phyloP scores from a whole-genome alignment of 352 stramenopile genomes.

The Phytophthora foliorum region DNA sequence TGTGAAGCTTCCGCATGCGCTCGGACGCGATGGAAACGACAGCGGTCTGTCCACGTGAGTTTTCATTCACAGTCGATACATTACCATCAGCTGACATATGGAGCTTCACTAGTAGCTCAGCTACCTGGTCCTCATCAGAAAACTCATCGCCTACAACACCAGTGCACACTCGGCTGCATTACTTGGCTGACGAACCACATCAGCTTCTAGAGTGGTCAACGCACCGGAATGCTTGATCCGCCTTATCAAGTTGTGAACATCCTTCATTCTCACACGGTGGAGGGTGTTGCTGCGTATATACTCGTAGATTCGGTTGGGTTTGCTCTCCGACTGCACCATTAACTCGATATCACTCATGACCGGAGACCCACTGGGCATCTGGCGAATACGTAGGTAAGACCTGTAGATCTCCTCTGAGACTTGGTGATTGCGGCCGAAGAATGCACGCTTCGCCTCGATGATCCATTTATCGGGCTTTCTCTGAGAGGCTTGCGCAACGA shows the following conservation, averaged over 20 bases:
- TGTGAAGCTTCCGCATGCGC: constrained; percentile 5
- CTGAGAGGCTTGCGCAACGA: background rate
- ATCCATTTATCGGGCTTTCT: background rate
- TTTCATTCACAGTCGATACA: constrained; percentile 12
- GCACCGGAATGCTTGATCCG: background rate
- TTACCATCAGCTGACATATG: constrained; percentile 1
- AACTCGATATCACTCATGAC: background rate
- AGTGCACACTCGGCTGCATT: background rate
- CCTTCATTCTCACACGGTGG: background rate
- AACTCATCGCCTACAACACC: background rate
- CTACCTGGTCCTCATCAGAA: constrained; percentile 8
- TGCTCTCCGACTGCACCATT: background rate
- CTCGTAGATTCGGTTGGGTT: background rate
- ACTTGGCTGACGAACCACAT: too few relatives aligned
- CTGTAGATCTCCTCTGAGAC: background rate
- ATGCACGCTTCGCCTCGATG: background rate
- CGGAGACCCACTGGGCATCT: background rate
- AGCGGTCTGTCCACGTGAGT: constrained; percentile 1
- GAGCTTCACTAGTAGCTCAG: constrained; percentile 6
- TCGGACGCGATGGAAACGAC: constrained; percentile 14
- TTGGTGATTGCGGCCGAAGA: background rate
- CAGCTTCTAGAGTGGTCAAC: too few relatives aligned
- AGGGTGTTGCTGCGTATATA: background rate
- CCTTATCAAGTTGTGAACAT: background rate
- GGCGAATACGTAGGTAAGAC: background rate